Conservation (phyloP, 345 rosid species). For the Pugionium dolabratum region DNA sequence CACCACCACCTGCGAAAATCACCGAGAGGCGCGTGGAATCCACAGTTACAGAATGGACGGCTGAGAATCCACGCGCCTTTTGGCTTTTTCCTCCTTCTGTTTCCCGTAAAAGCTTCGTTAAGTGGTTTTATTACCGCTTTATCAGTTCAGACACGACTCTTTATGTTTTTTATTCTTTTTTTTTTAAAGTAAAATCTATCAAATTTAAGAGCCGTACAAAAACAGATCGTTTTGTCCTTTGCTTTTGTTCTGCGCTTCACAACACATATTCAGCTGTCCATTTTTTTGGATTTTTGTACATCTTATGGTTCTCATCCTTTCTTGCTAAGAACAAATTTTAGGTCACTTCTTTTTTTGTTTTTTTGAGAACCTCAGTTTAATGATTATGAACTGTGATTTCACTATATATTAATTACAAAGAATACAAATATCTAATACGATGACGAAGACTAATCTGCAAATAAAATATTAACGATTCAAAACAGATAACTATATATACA, state of each 20-base stretch:
- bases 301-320: neutral
- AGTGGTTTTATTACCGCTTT: slow-evolving; percentile 19
- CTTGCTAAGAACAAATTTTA: neutral
- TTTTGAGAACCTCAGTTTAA: no score
- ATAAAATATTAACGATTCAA: no score
- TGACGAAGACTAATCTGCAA: no score
- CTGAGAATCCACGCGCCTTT: slow-evolving; percentile 39
- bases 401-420: neutral
- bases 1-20: slow-evolving; percentile 11
- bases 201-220: slow-evolving; percentile 41
- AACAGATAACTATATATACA: no score
- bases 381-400: neutral
- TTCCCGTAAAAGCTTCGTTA: slow-evolving; percentile 3
- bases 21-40: slow-evolving; percentile 42
- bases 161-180: neutral
- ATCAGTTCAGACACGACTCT: slow-evolving; percentile 40
- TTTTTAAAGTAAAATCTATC: neutral
- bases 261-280: slow-evolving; percentile 36
- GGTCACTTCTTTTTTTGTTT: no score
- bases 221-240: slow-evolving; percentile 29
- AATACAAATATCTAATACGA: no score
- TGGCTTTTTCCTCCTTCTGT: neutral
- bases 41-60: slow-evolving; percentile 35
- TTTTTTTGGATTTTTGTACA: slow-evolving; percentile 18
- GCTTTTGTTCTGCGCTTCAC: slow-evolving; percentile 32